Conservation (phyloP, 2,329 filamentous ascomycete species). For the Sporothrix inflata region DNA sequence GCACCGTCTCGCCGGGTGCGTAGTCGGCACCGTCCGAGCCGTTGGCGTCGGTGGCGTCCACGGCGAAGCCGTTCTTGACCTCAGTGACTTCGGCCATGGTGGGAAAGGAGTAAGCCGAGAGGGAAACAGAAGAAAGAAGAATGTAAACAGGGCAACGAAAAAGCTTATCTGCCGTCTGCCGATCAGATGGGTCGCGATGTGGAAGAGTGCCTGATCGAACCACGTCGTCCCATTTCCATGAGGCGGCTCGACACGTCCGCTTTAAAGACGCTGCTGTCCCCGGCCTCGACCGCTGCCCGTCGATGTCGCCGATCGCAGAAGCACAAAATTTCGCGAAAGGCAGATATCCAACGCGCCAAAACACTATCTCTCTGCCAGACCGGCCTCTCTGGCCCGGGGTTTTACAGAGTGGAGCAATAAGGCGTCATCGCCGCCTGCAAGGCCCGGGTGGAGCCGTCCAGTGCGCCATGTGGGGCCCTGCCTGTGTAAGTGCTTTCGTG, state of each 20-base stretch:
- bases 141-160: background rate
- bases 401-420: slow-evolving; percentile 12
- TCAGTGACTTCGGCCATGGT: slow-evolving; percentile 4
- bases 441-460: background rate
- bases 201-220: background rate
- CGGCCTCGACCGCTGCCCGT: background rate
- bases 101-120: background rate
- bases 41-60: background rate
- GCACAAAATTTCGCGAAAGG: background rate
- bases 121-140: background rate
- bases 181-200: background rate
- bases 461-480: background rate
- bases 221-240: background rate
- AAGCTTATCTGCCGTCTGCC: background rate
- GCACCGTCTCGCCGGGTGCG: background rate
- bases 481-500: background rate
- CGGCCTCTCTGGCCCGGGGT: background rate
- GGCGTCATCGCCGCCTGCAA: slow-evolving; percentile 11
- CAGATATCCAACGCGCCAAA: background rate
- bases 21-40: background rate
- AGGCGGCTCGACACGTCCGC: background rate
- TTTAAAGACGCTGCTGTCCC: slow-evolving; percentile 8
- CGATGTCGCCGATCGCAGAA: background rate
- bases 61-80: background rate
- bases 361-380: background rate